Evolutionary conservation across 768 basidiomycete genomes (phyloP).

Genomic region (Leccinum pellstonianum): DNA sequence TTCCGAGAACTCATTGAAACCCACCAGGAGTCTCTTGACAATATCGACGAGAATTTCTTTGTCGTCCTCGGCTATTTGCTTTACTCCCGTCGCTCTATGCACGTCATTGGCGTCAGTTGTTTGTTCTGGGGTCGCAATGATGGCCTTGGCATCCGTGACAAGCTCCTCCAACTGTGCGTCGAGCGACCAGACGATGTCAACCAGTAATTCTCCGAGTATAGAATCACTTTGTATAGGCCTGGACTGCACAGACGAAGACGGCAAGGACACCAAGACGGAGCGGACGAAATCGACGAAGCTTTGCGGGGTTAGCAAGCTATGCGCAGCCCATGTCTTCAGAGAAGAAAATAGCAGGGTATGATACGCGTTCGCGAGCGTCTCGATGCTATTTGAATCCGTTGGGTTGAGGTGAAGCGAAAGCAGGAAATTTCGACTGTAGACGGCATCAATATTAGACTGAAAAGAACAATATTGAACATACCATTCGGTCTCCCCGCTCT

Average conservation of each 20-base stretch:
- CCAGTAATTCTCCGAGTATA: constrained; percentile 64
- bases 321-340: constrained; percentile 54
- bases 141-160: constrained; percentile 50
- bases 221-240: constrained; percentile 40
- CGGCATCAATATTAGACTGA: constrained; percentile 13
- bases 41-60: constrained; percentile 57
- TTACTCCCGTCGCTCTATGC: constrained; percentile 41
- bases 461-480: constrained; percentile 31
- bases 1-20: background rate
- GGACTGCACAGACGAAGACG: constrained; percentile 55
- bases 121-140: constrained; percentile 35
- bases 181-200: constrained; percentile 81
- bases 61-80: constrained; percentile 58
- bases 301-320: constrained; percentile 45
- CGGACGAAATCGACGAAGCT: constrained; percentile 63
- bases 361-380: constrained; percentile 64
- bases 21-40: constrained; percentile 61
- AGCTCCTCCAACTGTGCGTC: constrained; percentile 77
- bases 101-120: constrained; percentile 22
- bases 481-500: constrained; percentile 65
- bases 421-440: constrained; percentile 58
- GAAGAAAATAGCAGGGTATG: constrained; percentile 63
- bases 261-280: constrained; percentile 57
- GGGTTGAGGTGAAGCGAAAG: constrained; percentile 59
- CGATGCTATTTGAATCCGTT: constrained; percentile 49